A percentile compares a stretch with the other conserved stretches of the same genome.
Evolutionary conservation across 129 eudicot genomes (phyloP).

Genomic region (Flaveria sonorensis): DNA sequence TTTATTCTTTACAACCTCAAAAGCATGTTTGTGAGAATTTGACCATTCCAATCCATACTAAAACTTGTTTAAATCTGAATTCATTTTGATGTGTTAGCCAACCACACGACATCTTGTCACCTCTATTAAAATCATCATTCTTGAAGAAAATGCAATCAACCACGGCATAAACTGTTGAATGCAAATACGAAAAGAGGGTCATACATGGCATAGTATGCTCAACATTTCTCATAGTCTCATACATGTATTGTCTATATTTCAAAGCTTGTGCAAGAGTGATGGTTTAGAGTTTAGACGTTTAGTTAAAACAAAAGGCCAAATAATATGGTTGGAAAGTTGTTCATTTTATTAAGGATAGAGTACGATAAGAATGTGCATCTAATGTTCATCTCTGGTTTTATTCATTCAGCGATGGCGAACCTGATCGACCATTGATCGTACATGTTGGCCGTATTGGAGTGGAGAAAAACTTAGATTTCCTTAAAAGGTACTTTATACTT

Average conservation of each 20-base stretch:
- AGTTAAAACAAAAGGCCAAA: not conserved
- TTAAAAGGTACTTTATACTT: constrained; percentile 62
- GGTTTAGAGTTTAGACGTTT: no score
- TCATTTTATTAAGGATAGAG: not conserved
- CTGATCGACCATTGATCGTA: constrained; percentile 76
- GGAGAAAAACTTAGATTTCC: constrained; percentile 83
- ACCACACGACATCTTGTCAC: not conserved
- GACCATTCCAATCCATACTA: not conserved
- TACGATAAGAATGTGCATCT: not conserved
- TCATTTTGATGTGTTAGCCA: not conserved
- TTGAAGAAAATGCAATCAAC: not conserved
- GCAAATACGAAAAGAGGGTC: not conserved
- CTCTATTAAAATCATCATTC: not conserved
- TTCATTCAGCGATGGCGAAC: constrained; percentile 70
- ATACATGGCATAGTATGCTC: not conserved
- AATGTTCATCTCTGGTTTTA: not conserved
- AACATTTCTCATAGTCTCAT: not conserved
- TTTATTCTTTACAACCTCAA: not conserved
- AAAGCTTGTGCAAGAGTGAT: not conserved
- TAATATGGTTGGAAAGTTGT: constrained; percentile 12
- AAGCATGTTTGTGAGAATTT: not conserved
- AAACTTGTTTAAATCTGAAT: not conserved
- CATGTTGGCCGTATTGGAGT: constrained; percentile 93
- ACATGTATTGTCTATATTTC: not conserved
- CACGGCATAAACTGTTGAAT: not conserved